Conservation (phyloP, 192 early-diverging fungal species). For the Podila clonocystis region DNA sequence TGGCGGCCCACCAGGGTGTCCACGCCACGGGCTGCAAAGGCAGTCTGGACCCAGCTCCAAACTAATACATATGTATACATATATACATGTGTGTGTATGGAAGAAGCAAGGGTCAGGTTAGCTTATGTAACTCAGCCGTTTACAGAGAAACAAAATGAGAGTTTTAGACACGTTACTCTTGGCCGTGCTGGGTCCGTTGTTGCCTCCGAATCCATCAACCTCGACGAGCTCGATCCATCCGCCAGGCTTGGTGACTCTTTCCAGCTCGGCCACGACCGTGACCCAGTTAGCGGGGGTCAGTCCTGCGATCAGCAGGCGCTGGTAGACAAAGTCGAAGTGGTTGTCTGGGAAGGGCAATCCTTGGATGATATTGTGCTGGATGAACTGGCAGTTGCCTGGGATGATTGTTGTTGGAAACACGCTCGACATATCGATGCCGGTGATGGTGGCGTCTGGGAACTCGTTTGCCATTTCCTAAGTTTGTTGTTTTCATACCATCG, state of each 20-base stretch:
- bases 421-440: slow-evolving; percentile 57
- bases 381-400: slow-evolving; percentile 35
- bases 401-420: slow-evolving; percentile 48
- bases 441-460: slow-evolving; percentile 52
- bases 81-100: too few relatives aligned
- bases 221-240: slow-evolving; percentile 52
- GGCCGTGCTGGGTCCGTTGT: slow-evolving; percentile 24
- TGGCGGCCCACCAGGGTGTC: slow-evolving; percentile 2
- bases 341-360: slow-evolving; percentile 50
- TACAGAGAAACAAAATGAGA: neutral
- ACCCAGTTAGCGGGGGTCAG: slow-evolving; percentile 37
- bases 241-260: slow-evolving; percentile 40
- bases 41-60: slow-evolving; percentile 26
- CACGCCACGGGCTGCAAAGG: slow-evolving; percentile 10
- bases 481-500: neutral
- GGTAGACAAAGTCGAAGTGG: slow-evolving; percentile 50
- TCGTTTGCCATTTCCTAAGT: slow-evolving; percentile 57
- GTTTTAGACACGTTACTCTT: slow-evolving; percentile 5
- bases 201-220: slow-evolving; percentile 24
- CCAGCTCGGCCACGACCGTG: slow-evolving; percentile 22
- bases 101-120: neutral
- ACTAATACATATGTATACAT: too few relatives aligned
- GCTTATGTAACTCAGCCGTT: neutral
- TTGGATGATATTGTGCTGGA: slow-evolving; percentile 30
- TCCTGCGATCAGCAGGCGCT: slow-evolving; percentile 31